Evolutionary conservation across 768 basidiomycete species (phyloP).

Genomic region (Pholiota conissans): DNA sequence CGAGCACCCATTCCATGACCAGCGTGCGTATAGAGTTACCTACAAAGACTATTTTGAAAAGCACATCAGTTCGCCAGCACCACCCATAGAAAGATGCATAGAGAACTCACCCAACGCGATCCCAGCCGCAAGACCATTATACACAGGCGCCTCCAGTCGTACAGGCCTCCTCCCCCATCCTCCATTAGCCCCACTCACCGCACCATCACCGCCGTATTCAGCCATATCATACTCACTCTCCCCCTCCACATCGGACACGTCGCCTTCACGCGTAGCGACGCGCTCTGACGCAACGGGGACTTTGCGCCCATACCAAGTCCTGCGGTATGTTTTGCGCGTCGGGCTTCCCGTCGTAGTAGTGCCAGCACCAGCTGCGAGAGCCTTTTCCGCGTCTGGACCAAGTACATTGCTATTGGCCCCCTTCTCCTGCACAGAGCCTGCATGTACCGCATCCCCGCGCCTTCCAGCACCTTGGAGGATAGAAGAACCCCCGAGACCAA

Average conservation of each 20-base stretch:
- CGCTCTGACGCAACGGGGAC: slow-evolving; percentile 25
- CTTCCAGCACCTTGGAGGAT: neutral
- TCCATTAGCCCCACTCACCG: slow-evolving; percentile 27
- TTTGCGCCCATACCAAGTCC: slow-evolving; percentile 66
- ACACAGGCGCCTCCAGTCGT: slow-evolving; percentile 63
- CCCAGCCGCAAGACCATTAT: slow-evolving; percentile 62
- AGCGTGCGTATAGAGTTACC: slow-evolving; percentile 65
- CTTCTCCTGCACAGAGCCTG: too few relatives aligned
- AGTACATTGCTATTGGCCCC: too few relatives aligned
- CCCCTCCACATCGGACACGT: neutral
- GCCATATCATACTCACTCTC: too few relatives aligned
- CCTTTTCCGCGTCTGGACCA: too few relatives aligned
- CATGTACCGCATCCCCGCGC: too few relatives aligned
- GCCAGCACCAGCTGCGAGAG: neutral
- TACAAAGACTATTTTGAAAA: slow-evolving; percentile 53
- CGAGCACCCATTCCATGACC: slow-evolving; percentile 67
- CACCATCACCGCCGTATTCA: slow-evolving; percentile 7
- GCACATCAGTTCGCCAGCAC: slow-evolving; percentile 44
- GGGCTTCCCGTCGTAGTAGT: neutral
- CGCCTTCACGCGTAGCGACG: neutral
- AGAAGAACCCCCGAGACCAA: neutral
- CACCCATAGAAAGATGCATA: slow-evolving; percentile 22
- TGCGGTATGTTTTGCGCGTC: slow-evolving; percentile 26
- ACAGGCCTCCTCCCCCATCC: slow-evolving; percentile 26
- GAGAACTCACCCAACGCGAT: slow-evolving; percentile 49